Conservation (phyloP, 805 yeast species). For the Ascoidea rubescens region DNA sequence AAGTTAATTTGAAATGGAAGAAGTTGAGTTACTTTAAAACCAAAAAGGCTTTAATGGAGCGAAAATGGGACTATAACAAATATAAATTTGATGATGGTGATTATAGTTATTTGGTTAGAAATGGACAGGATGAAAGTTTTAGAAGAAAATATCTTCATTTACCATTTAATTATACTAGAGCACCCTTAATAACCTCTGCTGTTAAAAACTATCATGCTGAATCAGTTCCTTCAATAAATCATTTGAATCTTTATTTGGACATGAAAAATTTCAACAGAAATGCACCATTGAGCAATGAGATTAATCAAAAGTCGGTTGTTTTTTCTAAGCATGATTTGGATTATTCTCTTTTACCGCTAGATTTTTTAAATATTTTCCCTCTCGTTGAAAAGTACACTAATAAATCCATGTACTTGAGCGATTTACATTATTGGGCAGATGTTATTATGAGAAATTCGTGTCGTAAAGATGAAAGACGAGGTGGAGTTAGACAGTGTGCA, state of each 20-base stretch:
- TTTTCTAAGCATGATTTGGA: conserved; percentile 24
- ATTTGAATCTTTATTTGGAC: conserved; percentile 2
- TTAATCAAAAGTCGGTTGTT: conserved; percentile 25
- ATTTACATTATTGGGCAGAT: conserved; percentile 91
- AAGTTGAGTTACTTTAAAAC: conserved; percentile 16
- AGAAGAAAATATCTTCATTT: conserved; percentile 6
- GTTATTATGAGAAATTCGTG: conserved; percentile 96
- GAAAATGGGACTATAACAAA: conserved; percentile 31
- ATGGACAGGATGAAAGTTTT: background rate
- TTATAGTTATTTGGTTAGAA: conserved; percentile 1
- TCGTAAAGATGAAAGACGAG: conserved; percentile 72
- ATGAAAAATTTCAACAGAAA: conserved; percentile 12
- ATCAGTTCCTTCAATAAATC: conserved; percentile 4
- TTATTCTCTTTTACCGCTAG: conserved; percentile 28
- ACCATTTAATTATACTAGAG: conserved; percentile 7
- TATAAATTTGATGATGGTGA: conserved; percentile 16
- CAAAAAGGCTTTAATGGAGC: conserved; percentile 14
- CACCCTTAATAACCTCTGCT: conserved; percentile 6
- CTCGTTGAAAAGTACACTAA: conserved; percentile 84
- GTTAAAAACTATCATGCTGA: conserved; percentile 7
- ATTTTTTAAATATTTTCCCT: conserved; percentile 63
- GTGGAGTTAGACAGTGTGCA: conserved; percentile 92
- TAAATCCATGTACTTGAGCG: conserved; percentile 48
- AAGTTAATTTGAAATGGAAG: conserved; percentile 10
- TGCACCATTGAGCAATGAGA: conserved; percentile 17